Base-by-base conservation (phyloP, 805 yeast species). In the Dipodascus geniculatus region DNA sequence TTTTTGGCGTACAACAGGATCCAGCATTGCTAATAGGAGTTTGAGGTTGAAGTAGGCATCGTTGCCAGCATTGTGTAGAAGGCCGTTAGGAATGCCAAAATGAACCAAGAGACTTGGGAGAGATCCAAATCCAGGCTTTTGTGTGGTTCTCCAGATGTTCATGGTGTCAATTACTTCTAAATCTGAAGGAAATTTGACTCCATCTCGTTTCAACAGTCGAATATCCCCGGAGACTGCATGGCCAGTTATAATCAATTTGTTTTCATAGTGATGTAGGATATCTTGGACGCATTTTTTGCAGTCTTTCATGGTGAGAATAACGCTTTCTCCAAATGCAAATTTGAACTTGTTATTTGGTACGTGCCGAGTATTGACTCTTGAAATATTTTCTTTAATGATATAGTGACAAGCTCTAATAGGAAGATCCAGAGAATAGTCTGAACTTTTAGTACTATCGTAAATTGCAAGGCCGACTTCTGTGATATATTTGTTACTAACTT, bases 181-280 rank as follows among this genome's bases (percentile, higher is more conserved):
- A n/a, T 64, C 50, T 19, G 64, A 55, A 0, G 58, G 57, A 3
- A 38, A 6, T 1, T 66, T 53, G 1, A 81, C 68, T n/a, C 80
- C 81, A 42, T 79, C 55, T 11, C 63, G 59, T 20, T 58, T 59
- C 31, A 83, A 65, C 81, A 82, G 77, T 49, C 63, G 67, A 17
- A 83, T 53, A 62, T 83, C 89, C 16, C 80, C 81, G n/a, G 60
- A 56, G 9, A 81, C 68, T 51, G 74, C 74, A 65, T 83, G 90
- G 0, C 87, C 89, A 23, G 82, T 82, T 47, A 81, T 68, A 19
- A 51, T 50, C 16, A 56, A 8, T n/a, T 38, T 9, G 19, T 38
- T 17, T n/a, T 38, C 51, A 23, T 50, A 48, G 22, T 53, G 23
- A 23, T 31, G 49, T 20, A 56, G 22, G 9, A 53, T 42, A 11